phyloP scores from a whole-genome alignment of 441 rosid genomes.

The Euphorbia corollata region DNA sequence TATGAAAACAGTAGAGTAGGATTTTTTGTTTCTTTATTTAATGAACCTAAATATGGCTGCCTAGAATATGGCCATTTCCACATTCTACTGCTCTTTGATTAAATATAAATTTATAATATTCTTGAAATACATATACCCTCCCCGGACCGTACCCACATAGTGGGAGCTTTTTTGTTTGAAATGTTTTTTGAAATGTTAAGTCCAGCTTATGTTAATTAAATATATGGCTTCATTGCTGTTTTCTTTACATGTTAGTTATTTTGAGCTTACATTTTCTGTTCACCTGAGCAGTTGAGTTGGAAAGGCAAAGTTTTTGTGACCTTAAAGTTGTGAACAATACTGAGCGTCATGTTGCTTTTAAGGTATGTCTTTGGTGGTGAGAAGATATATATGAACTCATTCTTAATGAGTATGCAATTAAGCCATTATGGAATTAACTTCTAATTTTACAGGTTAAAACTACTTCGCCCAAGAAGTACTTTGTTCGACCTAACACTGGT shows the following conservation, averaged over 20 bases:
- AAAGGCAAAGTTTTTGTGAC: conserved; percentile 75
- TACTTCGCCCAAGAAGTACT: conserved; percentile 96
- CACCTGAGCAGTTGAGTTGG: conserved; percentile 72
- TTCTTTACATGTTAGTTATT: conserved; percentile 5
- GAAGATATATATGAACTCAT: background rate
- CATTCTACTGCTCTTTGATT: background rate
- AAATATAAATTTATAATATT: background rate
- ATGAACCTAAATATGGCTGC: background rate
- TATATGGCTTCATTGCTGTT: background rate
- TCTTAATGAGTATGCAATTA: conserved; percentile 3
- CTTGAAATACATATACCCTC: too few species aligned
- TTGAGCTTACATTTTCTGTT: conserved; percentile 21
- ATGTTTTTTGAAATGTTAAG: conserved; percentile 10
- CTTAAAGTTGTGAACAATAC: conserved; percentile 85
- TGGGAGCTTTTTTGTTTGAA: background rate
- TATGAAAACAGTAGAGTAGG: background rate
- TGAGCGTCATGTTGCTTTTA: conserved; percentile 82
- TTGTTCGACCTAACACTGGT: conserved; percentile 92
- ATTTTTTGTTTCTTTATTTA: background rate
- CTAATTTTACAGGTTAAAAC: conserved; percentile 68
- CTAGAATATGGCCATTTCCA: background rate
- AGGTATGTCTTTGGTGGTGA: conserved; percentile 38
- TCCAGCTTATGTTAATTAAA: background rate
- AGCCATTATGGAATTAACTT: background rate
- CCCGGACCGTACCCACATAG: too few species aligned